Evolutionary conservation across 2,329 filamentous ascomycete genomes (phyloP).

Genomic region (Bipolaris bicolor): DNA sequence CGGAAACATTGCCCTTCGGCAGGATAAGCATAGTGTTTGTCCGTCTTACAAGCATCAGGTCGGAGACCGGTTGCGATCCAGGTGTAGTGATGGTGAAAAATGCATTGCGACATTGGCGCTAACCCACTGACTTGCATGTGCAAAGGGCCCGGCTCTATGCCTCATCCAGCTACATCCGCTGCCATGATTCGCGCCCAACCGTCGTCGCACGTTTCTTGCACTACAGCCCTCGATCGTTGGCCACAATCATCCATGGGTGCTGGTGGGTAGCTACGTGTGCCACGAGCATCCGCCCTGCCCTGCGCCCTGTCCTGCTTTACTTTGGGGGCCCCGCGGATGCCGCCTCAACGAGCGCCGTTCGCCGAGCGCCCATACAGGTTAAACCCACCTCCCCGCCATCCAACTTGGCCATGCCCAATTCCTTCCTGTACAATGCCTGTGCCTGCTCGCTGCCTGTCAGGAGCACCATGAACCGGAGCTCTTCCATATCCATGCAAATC

Average conservation of each 20-base stretch:
- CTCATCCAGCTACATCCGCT: conserved; percentile 21
- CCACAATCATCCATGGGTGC: conserved; percentile 26
- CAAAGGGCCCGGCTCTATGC: conserved; percentile 21
- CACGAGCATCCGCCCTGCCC: conserved; percentile 9
- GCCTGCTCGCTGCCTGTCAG: conserved; percentile 35
- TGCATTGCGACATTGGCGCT: conserved; percentile 16
- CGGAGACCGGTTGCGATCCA: conserved; percentile 9
- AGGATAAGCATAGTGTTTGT: too few relatives aligned
- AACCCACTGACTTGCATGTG: conserved; percentile 10
- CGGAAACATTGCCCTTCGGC: too few relatives aligned
- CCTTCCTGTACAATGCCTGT: conserved; percentile 33
- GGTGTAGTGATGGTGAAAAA: conserved; percentile 15
- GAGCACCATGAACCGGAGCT: conserved; percentile 56
- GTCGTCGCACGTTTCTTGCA: conserved; percentile 30
- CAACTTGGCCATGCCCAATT: conserved; percentile 38
- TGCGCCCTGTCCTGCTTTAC: conserved; percentile 13
- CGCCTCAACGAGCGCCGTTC: conserved; percentile 23
- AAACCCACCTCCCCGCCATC: conserved; percentile 27
- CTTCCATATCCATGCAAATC: conserved; percentile 61
- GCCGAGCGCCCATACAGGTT: conserved; percentile 36
- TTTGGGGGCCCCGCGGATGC: conserved; percentile 10
- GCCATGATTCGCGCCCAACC: conserved; percentile 33
- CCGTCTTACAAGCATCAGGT: neutral
- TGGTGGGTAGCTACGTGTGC: conserved; percentile 10
- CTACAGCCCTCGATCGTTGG: conserved; percentile 27